Conservation (phyloP, 1,139 yeast species). For the Scheffersomyces titani region DNA sequence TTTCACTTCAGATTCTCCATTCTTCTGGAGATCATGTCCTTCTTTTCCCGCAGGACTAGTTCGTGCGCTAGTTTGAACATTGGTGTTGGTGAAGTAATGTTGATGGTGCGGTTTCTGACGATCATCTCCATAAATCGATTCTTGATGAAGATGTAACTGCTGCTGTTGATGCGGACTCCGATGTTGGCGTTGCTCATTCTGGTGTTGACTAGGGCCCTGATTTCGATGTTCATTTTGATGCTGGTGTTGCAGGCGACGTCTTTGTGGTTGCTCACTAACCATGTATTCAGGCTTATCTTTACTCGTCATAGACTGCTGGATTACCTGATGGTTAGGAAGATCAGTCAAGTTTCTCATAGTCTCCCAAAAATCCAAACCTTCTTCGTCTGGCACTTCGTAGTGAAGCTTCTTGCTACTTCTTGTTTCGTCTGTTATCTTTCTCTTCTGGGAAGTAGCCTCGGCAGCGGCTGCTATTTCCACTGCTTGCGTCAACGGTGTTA, state of each 20-base stretch:
- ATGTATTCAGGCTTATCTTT: not conserved
- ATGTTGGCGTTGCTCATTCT: slow-evolving; percentile 2
- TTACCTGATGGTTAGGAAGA: slow-evolving; percentile 26
- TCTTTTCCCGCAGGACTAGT: not conserved
- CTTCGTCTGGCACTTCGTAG: slow-evolving; percentile 25
- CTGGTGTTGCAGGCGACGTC: slow-evolving; percentile 13
- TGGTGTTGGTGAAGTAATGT: slow-evolving; percentile 4
- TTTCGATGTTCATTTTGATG: slow-evolving; percentile 6
- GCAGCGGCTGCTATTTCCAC: slow-evolving; percentile 44
- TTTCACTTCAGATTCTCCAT: slow-evolving; percentile 1
- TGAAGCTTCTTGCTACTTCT: slow-evolving; percentile 13
- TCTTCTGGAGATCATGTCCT: not conserved
- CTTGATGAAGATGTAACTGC: slow-evolving; percentile 48
- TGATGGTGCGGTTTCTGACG: slow-evolving; percentile 8
- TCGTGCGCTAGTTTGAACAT: not conserved
- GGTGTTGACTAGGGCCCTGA: slow-evolving; percentile 2
- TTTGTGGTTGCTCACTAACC: slow-evolving; percentile 11
- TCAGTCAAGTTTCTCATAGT: slow-evolving; percentile 56
- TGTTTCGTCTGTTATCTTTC: slow-evolving; percentile 6
- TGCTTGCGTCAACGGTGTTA: slow-evolving; percentile 47
- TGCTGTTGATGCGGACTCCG: not conserved
- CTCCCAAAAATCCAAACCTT: slow-evolving; percentile 71
- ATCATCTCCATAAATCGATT: slow-evolving; percentile 4
- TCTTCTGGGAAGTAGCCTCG: slow-evolving; percentile 19
- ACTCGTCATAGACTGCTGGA: slow-evolving; percentile 3